Evolutionary conservation across 2,329 filamentous ascomycete genomes (phyloP).

Genomic region (Chalara sp.): DNA sequence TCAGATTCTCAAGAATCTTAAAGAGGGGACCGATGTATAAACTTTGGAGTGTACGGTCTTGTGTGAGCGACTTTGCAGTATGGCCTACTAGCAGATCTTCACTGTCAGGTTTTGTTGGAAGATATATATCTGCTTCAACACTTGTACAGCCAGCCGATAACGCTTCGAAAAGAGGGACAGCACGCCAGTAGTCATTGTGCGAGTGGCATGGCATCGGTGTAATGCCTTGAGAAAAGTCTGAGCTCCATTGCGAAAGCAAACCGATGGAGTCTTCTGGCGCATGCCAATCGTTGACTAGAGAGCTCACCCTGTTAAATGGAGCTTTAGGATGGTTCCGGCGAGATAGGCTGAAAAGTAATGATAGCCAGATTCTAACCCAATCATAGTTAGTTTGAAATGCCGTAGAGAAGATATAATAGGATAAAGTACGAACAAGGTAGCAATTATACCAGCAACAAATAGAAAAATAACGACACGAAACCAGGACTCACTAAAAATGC

Average conservation of each 20-base stretch:
- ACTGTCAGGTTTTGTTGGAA: neutral
- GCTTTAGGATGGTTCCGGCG: too few species aligned
- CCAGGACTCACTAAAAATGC: too few species aligned
- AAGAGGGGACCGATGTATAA: constrained; percentile 56
- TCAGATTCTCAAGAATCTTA: constrained; percentile 46
- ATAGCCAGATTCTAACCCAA: too few species aligned
- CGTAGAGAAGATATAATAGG: too few species aligned
- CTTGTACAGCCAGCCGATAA: neutral
- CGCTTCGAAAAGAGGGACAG: neutral
- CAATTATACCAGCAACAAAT: too few species aligned
- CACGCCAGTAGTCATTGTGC: neutral
- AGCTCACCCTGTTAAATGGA: too few species aligned
- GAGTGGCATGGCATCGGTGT: neutral
- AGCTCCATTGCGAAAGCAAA: neutral
- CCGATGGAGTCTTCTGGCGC: too few species aligned
- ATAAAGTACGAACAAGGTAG: too few species aligned
- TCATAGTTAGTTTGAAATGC: too few species aligned
- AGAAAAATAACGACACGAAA: too few species aligned
- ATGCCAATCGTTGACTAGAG: too few species aligned
- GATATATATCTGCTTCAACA: neutral
- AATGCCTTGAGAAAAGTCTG: neutral
- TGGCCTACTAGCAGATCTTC: constrained; percentile 47
- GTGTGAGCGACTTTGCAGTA: constrained; percentile 42
- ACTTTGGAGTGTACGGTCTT: constrained; percentile 44
- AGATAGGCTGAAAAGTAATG: too few species aligned